Base-by-base conservation (phyloP, 1,284 basidiomycete genomes). In the Trichosporon asahii region DNA sequence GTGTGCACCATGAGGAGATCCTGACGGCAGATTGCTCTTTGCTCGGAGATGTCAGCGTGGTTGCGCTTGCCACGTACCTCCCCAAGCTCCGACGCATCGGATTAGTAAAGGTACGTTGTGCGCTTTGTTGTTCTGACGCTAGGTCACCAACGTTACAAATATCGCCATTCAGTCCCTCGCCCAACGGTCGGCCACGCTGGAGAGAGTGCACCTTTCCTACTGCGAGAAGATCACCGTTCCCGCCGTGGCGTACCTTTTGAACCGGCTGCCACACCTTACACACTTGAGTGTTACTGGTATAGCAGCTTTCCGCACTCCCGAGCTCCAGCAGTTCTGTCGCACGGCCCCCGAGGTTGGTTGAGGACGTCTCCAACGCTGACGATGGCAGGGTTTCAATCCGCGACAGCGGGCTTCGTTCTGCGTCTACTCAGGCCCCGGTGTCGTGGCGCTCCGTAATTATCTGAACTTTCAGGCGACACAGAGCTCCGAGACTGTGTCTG, bases 211-310 rank as follows among this genome's bases (percentile, higher is more conserved):
- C 82, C 86, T 99, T 27, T 97, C 94, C 1, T 99, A 98, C 82
- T 99, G 97, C 84, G 94, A 98, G 78, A 93, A 97, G 76, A 91
- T 99, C 72, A 90, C 91, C 4, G 92, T 98, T 72, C 88, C 91
- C 81, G 95, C 95, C 14, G 89, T 99, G 66, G 92, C 96, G 76
- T 94, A 91, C 83, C 87, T 99, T 46, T 87, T 99, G 64, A 91
- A 93, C 80, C 89, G 91, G 76, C 87, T 99, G 21, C 88, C 89
- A 74, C 92, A 93, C 74, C 86, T 99, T 44, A 98, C 94, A 3
- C 97, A 99, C 84, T 86, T 99, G 63, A 97, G 94, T 82, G 85
- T 99, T 74, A 98, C 97, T 12, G 97, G 96, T n/a, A 91, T 99
- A 33, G 90, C 91, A 7, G 90, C 94, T 1, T 99, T 99, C 85